A percentile compares a stretch with the other conserved stretches of the same genome.
Evolutionary conservation across 495 filamentous ascomycete species (phyloP).

Genomic region (Chaetomium tenue): DNA sequence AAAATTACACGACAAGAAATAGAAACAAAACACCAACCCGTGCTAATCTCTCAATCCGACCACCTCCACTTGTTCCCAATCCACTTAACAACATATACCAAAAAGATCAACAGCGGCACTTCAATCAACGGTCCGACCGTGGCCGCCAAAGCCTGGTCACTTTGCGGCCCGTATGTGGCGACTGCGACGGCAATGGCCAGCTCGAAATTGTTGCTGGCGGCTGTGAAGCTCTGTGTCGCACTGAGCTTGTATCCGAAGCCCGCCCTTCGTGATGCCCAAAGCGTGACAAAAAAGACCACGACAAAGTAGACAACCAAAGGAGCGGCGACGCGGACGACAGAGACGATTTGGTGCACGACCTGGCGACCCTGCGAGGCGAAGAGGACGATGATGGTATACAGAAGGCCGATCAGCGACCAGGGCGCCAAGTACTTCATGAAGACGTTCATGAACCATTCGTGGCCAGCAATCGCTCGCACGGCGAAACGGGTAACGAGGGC

Average conservation of each 20-base stretch:
- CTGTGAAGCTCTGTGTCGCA: slow-evolving; percentile 86
- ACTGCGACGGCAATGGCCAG: slow-evolving; percentile 90
- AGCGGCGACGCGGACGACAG: slow-evolving; percentile 74
- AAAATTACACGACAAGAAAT: too few species aligned
- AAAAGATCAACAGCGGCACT: slow-evolving; percentile 76
- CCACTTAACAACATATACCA: slow-evolving; percentile 76
- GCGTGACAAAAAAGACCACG: slow-evolving; percentile 68
- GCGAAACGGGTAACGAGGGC: slow-evolving; percentile 71
- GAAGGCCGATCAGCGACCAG: slow-evolving; percentile 76
- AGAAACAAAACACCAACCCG: too few species aligned
- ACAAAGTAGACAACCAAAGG: slow-evolving; percentile 79
- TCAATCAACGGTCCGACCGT: slow-evolving; percentile 91
- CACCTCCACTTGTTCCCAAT: slow-evolving; percentile 56
- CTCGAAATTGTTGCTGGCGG: slow-evolving; percentile 95
- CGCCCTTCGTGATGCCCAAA: slow-evolving; percentile 54
- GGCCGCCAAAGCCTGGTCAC: slow-evolving; percentile 82
- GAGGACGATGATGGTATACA: slow-evolving; percentile 82
- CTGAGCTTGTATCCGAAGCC: slow-evolving; percentile 73
- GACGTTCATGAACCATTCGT: slow-evolving; percentile 61
- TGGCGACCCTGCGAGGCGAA: slow-evolving; percentile 78
- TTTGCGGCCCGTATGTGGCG: slow-evolving; percentile 74
- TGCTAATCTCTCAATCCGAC: slow-evolving; percentile 44
- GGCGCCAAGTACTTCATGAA: slow-evolving; percentile 71
- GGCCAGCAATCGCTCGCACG: slow-evolving; percentile 54
- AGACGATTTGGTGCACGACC: slow-evolving; percentile 81